Conservation (phyloP, 805 yeast genomes). For the Ogataea minuta region DNA sequence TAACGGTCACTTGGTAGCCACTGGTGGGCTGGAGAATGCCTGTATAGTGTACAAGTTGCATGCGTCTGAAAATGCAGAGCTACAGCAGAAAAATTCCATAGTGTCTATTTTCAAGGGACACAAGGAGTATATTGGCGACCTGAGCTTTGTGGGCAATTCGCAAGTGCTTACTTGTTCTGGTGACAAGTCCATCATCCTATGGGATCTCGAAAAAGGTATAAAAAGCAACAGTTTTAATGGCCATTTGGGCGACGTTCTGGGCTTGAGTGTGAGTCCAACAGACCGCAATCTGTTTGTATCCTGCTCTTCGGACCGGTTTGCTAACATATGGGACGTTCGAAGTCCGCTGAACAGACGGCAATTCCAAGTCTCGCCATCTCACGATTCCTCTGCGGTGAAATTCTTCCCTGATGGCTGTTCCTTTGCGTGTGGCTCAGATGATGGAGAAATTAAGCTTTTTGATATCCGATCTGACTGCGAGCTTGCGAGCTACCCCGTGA, state of each 20-base stretch:
- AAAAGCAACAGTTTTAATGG: slow-evolving; percentile 55
- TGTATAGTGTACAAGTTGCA: slow-evolving; percentile 63
- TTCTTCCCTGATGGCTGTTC: slow-evolving; percentile 71
- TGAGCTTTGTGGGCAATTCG: slow-evolving; percentile 60
- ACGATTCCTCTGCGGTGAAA: slow-evolving; percentile 60
- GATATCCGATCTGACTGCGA: slow-evolving; percentile 79
- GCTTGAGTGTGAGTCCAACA: slow-evolving; percentile 36
- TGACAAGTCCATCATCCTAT: slow-evolving; percentile 72
- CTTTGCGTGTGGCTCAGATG: slow-evolving; percentile 76
- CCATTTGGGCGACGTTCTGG: slow-evolving; percentile 70
- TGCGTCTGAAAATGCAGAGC: slow-evolving; percentile 6
- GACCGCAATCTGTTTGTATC: slow-evolving; percentile 46
- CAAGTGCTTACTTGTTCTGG: slow-evolving; percentile 72
- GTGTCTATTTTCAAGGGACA: slow-evolving; percentile 72
- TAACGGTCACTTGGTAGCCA: slow-evolving; percentile 61
- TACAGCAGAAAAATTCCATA: slow-evolving; percentile 25
- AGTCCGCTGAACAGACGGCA: slow-evolving; percentile 38
- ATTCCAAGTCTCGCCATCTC: slow-evolving; percentile 49
- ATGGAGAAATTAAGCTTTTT: slow-evolving; percentile 64
- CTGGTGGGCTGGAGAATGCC: slow-evolving; percentile 80
- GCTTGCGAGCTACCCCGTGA: slow-evolving; percentile 44
- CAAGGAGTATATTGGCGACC: slow-evolving; percentile 74
- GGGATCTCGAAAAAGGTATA: slow-evolving; percentile 72
- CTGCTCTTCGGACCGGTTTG: slow-evolving; percentile 68
- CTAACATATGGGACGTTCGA: slow-evolving; percentile 65